Base-by-base conservation (phyloP, 129 eudicot genomes). In the Flaveria sonorensis region DNA sequence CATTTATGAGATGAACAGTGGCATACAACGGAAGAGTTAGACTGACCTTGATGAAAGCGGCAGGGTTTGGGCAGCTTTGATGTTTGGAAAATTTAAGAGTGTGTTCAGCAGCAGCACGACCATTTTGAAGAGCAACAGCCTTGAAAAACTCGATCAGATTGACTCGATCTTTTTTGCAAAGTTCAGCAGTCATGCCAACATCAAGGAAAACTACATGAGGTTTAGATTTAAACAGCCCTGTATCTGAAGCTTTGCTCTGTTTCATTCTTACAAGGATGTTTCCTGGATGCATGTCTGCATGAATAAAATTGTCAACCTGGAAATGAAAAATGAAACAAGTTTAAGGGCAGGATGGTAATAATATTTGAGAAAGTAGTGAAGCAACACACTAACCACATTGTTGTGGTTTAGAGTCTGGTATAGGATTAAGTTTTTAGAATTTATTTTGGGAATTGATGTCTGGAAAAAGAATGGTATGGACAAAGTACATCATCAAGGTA, bases 201-300 rank as follows among this genome's bases (percentile, higher is more conserved):
- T 93, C 98, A 68, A 93, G 90, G 72, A 93, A 90, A 74, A 94
- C 59, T 20, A 94, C 97, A 83, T 91, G 98, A 18, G 98, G 97
- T 81, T 85, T 89, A 9, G 96, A 83, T 71, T 84, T 86, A 77
- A 91, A 91, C 71, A 89, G 78, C 74, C 83, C 83, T 14, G 86
- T 89, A 26, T 70, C 82, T 15, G 88, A 51, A 70, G 76, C 72
- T 57, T 70, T 86, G 60, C 82, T 77, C 19, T 74, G 79, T 10
- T 85, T 74, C 70, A 81, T 76, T 77, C 96, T 86, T 55, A 94
- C 98, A 75, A 94, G 97, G 79, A 94, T 94, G 75, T 94, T 94
- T 68, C 98, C 98, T 6, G 98, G 98, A 88, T 94, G 98, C 97
- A 94, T 94, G 86, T 94, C 97, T 62, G 98, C 97, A 80, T 94